phyloP scores from a whole-genome alignment of 306 rosid genomes.

The Argentina anserina region DNA sequence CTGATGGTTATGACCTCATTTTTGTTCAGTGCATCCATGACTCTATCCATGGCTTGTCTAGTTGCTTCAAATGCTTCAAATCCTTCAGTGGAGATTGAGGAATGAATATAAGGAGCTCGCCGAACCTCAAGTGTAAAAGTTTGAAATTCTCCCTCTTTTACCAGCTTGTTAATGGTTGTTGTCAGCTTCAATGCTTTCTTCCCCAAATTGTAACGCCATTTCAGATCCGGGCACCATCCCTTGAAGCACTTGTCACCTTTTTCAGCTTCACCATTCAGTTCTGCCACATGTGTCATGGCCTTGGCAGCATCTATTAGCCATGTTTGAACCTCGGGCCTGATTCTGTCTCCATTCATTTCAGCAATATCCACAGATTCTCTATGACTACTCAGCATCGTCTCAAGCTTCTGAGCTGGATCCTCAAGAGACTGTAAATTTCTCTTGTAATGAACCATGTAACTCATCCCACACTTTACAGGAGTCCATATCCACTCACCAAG shows the following conservation, averaged over 20 bases:
- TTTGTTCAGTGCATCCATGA: neutral
- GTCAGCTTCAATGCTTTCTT: neutral
- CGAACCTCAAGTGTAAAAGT: neutral
- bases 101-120: neutral
- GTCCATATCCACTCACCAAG: neutral
- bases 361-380: neutral
- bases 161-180: neutral
- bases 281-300: neutral
- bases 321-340: neutral
- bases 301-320: neutral
- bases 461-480: too few species aligned
- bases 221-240: neutral
- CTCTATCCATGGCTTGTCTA: neutral
- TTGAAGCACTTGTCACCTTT: neutral
- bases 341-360: neutral
- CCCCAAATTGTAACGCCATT: neutral
- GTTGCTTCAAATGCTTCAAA: neutral
- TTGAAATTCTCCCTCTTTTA: neutral
- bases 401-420: neutral
- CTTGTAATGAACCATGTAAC: neutral
- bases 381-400: neutral
- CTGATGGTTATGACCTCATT: neutral
- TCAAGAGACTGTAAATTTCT: neutral
- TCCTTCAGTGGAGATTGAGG: neutral
- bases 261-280: neutral